Conservation (phyloP, 352 stramenopile genomes). For the Globisporangium splendens region DNA sequence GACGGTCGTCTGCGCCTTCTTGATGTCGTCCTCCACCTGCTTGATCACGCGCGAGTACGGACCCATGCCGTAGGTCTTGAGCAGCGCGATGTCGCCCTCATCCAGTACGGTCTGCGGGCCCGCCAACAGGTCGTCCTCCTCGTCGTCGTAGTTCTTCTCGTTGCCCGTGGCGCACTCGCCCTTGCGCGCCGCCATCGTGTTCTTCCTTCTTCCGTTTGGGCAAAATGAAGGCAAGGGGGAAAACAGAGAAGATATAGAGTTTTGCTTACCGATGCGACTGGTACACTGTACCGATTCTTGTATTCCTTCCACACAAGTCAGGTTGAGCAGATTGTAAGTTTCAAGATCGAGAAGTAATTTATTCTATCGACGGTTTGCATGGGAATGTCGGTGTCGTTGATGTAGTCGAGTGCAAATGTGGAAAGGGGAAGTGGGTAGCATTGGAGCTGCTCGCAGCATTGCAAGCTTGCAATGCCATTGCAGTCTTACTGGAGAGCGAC, state of each 20-base stretch:
- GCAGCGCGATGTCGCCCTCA: slow-evolving; percentile 97
- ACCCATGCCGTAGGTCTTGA: slow-evolving; percentile 98
- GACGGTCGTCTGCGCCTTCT: slow-evolving; percentile 93
- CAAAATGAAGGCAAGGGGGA: background rate
- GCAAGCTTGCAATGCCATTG: no score
- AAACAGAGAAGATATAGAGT: background rate
- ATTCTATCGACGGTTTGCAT: background rate
- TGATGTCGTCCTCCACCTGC: slow-evolving; percentile 98
- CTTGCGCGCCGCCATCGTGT: slow-evolving; percentile 15
- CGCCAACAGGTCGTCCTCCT: slow-evolving; percentile 85
- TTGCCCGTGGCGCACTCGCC: slow-evolving; percentile 97
- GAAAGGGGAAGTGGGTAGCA: background rate
- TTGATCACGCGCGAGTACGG: slow-evolving; percentile 97
- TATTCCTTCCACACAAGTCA: background rate
- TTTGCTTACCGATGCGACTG: background rate
- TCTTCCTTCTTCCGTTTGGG: background rate
- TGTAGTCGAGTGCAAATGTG: background rate
- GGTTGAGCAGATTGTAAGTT: background rate
- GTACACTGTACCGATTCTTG: no score
- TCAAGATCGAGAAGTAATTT: background rate
- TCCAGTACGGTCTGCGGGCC: slow-evolving; percentile 80
- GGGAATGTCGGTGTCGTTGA: background rate
- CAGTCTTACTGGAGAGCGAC: no score
- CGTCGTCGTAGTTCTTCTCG: slow-evolving; percentile 94
- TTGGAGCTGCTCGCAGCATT: no score